phyloP scores from a whole-genome alignment of 1,284 basidiomycete genomes.

The Meripilus lineatus region DNA sequence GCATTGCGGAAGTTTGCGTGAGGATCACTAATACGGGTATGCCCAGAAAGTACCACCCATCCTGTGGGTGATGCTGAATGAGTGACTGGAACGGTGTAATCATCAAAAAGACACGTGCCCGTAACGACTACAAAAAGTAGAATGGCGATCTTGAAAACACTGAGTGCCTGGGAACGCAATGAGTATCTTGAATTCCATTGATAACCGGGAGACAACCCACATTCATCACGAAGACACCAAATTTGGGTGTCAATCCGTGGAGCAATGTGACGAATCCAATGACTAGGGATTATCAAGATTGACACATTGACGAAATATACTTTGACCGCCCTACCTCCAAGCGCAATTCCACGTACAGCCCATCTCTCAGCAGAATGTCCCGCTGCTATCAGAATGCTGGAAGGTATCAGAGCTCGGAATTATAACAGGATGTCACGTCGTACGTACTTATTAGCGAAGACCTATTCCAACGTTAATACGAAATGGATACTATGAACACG shows the following conservation, averaged over 20 bases:
- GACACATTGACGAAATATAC: slow-evolving; percentile 1
- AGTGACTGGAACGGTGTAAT: too few species aligned
- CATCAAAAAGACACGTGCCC: slow-evolving; percentile 32
- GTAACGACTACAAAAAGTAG: slow-evolving; percentile 48
- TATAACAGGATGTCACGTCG: slow-evolving; percentile 8
- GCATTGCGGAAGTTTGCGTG: slow-evolving; percentile 39
- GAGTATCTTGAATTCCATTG: background rate
- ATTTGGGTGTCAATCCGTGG: slow-evolving; percentile 12
- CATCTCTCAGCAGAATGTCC: slow-evolving; percentile 36
- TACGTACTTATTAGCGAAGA: slow-evolving; percentile 15
- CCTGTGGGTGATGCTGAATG: slow-evolving; percentile 24
- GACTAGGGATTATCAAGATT: slow-evolving; percentile 5
- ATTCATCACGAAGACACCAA: slow-evolving; percentile 16
- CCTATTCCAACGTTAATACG: slow-evolving; percentile 13
- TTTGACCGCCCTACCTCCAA: slow-evolving; percentile 33
- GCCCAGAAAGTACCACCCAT: slow-evolving; percentile 41
- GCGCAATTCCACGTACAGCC: slow-evolving; percentile 46
- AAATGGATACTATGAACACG: background rate
- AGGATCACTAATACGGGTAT: slow-evolving; percentile 39
- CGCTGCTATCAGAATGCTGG: slow-evolving; percentile 41
- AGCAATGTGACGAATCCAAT: slow-evolving; percentile 12
- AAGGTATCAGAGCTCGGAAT: background rate
- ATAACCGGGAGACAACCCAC: slow-evolving; percentile 4
- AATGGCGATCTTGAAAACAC: slow-evolving; percentile 58
- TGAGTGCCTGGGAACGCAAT: slow-evolving; percentile 39